A percentile compares a stretch with the other conserved stretches of the same genome.
These are phyloP conservation scores for Fraxinus dipetala DNA, from an alignment of 305 asterid genomes.

Conservation along the genomic window DNA sequence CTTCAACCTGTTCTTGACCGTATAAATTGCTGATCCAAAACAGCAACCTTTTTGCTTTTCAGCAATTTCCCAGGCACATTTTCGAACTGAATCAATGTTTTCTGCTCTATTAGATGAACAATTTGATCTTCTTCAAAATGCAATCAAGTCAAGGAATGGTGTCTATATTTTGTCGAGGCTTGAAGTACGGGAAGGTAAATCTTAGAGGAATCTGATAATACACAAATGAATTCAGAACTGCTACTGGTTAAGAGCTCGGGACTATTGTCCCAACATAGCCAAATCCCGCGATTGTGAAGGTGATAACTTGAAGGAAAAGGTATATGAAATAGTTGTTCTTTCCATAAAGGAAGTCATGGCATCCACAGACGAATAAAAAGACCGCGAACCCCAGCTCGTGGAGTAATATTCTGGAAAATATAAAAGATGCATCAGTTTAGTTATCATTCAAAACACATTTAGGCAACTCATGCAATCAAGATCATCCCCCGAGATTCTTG, in stretches of 20 bases:
- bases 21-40: slow-evolving; percentile 26
- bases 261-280: slow-evolving; percentile 70
- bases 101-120: not conserved
- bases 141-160: slow-evolving; percentile 19
- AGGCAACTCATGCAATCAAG: not conserved
- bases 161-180: slow-evolving; percentile 32
- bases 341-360: slow-evolving; percentile 64
- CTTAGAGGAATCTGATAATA: not conserved
- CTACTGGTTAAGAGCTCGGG: slow-evolving; percentile 35
- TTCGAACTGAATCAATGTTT: slow-evolving; percentile 8
- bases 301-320: slow-evolving; percentile 65
- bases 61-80: slow-evolving; percentile 19
- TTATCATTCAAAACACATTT: not conserved
- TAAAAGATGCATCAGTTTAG: not conserved
- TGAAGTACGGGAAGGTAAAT: slow-evolving; percentile 24
- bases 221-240: not conserved
- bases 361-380: slow-evolving; percentile 66
- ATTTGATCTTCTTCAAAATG: not conserved
- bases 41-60: slow-evolving; percentile 12
- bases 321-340: slow-evolving; percentile 67
- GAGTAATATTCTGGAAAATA: slow-evolving; percentile 32
- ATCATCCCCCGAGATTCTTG: not conserved
- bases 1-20: slow-evolving; percentile 23
- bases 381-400: slow-evolving; percentile 56
- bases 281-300: slow-evolving; percentile 64